These are phyloP conservation scores for Chalciporus sphaerocephalus DNA, from an alignment of 768 basidiomycete genomes.

Conservation along the genomic window DNA sequence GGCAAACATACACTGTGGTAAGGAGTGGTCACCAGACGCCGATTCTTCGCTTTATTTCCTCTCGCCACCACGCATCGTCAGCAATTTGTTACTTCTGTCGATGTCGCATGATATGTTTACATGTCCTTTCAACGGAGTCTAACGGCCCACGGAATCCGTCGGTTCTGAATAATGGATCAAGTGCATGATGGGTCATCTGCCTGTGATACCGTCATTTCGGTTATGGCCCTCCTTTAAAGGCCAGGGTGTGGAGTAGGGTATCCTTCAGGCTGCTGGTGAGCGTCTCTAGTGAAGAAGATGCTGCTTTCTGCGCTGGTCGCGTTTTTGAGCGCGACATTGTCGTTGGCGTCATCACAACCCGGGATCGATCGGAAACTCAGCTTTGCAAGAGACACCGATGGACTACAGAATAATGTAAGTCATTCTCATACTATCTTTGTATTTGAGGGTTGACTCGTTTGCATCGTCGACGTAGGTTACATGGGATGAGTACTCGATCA, in stretches of 20 bases:
- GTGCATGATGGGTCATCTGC: background rate
- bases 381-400: constrained; percentile 14
- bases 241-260: background rate
- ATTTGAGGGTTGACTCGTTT: background rate
- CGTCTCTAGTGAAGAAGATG: constrained; percentile 2
- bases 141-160: no score
- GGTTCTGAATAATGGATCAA: background rate
- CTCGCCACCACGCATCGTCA: background rate
- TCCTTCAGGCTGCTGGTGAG: background rate
- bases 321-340: constrained; percentile 10
- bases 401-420: constrained; percentile 18
- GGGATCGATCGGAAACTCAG: constrained; percentile 9
- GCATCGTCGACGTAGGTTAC: constrained; percentile 33
- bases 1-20: background rate
- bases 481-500: constrained; percentile 60
- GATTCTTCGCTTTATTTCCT: background rate
- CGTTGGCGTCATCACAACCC: constrained; percentile 9
- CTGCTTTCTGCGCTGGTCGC: constrained; percentile 7
- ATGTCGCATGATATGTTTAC: background rate
- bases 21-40: background rate
- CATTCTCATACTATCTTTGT: background rate
- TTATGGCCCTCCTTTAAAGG: background rate
- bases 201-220: background rate
- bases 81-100: background rate
- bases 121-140: background rate